Evolutionary conservation across 1,284 basidiomycete genomes (phyloP).

Genomic region (Fistulina hepatica): DNA sequence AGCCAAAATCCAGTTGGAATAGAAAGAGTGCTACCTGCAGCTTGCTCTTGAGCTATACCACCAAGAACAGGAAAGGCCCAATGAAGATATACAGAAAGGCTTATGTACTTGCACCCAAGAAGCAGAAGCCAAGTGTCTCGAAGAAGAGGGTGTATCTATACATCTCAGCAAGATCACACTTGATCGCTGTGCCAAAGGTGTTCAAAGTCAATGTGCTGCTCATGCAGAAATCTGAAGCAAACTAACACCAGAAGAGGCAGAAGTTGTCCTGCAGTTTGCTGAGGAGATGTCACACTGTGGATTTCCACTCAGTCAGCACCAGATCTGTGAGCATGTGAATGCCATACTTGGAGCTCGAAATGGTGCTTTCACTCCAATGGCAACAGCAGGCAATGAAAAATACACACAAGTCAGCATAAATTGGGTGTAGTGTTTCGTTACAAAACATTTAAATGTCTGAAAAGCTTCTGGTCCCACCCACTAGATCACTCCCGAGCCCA

Average conservation of each 20-base stretch:
- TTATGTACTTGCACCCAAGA: no score
- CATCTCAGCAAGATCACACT: no score
- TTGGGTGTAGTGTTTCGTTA: constrained; percentile 26
- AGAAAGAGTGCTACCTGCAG: no score
- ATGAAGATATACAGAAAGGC: no score
- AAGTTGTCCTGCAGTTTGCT: constrained; percentile 21
- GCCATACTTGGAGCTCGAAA: constrained; percentile 17
- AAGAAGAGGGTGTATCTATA: no score
- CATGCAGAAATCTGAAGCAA: no score
- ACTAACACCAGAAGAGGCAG: constrained; percentile 19
- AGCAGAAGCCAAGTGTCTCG: no score
- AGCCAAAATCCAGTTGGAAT: no score
- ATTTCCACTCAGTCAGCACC: constrained; percentile 23
- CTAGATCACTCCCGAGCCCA: constrained; percentile 22
- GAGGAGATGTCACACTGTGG: constrained; percentile 20
- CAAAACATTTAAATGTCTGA: constrained; percentile 20
- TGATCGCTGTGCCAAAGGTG: no score
- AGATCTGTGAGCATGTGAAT: constrained; percentile 24
- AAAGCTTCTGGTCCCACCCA: constrained; percentile 20
- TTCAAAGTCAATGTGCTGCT: no score
- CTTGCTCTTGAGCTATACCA: no score
- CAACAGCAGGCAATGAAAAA: constrained; percentile 17
- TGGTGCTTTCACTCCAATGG: constrained; percentile 19
- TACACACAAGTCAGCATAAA: constrained; percentile 22
- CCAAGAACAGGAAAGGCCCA: no score